Percentiles rank a stretch among this genome's conserved stretches.
These are phyloP conservation scores for Sophora flavescens DNA, from an alignment of 306 rosid species.

Conservation along the genomic window DNA sequence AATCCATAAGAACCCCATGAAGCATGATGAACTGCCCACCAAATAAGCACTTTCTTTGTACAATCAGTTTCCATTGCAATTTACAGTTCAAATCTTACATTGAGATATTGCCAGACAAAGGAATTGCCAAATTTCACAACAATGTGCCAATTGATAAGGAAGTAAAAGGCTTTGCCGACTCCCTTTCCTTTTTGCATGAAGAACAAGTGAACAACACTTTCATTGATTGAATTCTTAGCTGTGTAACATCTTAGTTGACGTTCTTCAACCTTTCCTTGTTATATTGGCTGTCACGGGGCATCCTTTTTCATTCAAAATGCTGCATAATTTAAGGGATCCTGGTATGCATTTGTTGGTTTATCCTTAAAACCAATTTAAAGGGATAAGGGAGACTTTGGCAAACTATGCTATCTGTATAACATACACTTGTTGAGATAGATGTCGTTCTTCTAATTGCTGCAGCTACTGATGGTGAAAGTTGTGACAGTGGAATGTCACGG, in stretches of 20 bases:
- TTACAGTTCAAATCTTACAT: constrained; percentile 36
- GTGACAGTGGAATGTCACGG: constrained; percentile 33
- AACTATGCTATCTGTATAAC: constrained; percentile 15
- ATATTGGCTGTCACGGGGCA: constrained; percentile 25
- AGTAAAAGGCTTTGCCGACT: constrained; percentile 33
- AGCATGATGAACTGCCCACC: constrained; percentile 33
- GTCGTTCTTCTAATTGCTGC: constrained; percentile 31
- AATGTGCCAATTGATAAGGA: constrained; percentile 28
- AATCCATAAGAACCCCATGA: constrained; percentile 21
- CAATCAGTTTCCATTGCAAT: constrained; percentile 40
- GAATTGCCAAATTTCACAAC: constrained; percentile 17
- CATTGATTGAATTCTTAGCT: constrained; percentile 26
- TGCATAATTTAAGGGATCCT: constrained; percentile 23
- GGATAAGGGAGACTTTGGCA: neutral
- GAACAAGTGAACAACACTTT: neutral
- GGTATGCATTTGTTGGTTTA: constrained; percentile 14
- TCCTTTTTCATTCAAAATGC: constrained; percentile 22
- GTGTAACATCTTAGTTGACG: neutral
- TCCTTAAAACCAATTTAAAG: constrained; percentile 31
- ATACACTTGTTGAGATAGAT: constrained; percentile 24
- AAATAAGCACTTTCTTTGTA: constrained; percentile 21
- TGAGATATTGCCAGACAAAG: constrained; percentile 26
- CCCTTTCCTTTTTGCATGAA: constrained; percentile 36
- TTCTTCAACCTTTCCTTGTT: constrained; percentile 17
- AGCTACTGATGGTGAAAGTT: constrained; percentile 33